A percentile compares a stretch with the other conserved stretches of the same genome.
Evolutionary conservation across 441 rosid genomes (phyloP).

Genomic region (Macaranga tanarius): DNA sequence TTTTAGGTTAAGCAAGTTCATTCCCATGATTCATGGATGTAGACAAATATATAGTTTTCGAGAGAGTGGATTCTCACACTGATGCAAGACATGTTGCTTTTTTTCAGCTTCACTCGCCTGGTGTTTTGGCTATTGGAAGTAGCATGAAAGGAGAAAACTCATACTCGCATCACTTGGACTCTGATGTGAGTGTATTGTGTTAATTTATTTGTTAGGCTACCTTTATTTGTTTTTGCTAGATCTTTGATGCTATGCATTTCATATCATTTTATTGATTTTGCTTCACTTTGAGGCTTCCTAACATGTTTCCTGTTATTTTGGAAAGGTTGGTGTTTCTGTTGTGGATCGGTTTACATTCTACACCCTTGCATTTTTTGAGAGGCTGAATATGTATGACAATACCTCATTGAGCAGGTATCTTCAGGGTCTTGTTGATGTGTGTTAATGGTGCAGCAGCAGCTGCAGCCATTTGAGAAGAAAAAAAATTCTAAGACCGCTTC

Average conservation of each 20-base stretch:
- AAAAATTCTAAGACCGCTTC: background rate
- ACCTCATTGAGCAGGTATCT: conserved; percentile 86
- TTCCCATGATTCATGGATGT: background rate
- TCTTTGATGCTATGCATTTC: conserved; percentile 1
- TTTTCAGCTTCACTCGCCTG: conserved; percentile 89
- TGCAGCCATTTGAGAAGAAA: background rate
- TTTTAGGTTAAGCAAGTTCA: background rate
- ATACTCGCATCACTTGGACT: conserved; percentile 93
- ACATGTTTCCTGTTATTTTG: background rate
- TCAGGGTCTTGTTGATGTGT: background rate
- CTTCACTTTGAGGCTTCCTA: conserved; percentile 18
- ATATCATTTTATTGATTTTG: background rate
- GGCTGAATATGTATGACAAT: conserved; percentile 80
- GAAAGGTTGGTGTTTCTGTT: conserved; percentile 93
- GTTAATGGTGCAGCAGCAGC: background rate
- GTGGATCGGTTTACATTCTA: conserved; percentile 95
- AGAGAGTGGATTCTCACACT: conserved; percentile 13
- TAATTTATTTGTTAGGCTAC: background rate
- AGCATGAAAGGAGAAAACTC: conserved; percentile 98
- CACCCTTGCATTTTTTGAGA: conserved; percentile 94
- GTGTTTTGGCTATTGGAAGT: conserved; percentile 94
- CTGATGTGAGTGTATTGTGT: conserved; percentile 66
- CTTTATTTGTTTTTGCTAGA: background rate
- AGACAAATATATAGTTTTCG: conserved; percentile 8
- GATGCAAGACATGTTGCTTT: conserved; percentile 14